These are phyloP conservation scores for Seiridium unicorne DNA, from an alignment of 2,329 filamentous ascomycete species.

Conservation along the genomic window DNA sequence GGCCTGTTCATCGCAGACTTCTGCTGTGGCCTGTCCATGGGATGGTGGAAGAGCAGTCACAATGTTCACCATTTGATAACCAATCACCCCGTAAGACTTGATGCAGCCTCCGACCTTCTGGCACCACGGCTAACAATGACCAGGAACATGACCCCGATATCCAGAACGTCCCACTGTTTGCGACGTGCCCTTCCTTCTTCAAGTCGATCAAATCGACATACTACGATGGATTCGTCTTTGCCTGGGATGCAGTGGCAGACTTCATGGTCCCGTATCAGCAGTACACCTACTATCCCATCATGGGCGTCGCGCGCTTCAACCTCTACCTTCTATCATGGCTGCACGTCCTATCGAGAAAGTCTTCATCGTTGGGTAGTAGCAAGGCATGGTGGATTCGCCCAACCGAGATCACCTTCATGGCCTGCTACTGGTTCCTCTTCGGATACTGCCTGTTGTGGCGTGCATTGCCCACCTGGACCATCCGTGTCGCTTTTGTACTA, in stretches of 20 bases:
- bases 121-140: neutral
- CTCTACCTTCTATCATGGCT: slow-evolving; percentile 67
- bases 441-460: slow-evolving; percentile 65
- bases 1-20: slow-evolving; percentile 64
- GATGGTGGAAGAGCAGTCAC: slow-evolving; percentile 70
- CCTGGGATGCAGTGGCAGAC: slow-evolving; percentile 61
- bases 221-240: slow-evolving; percentile 60
- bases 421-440: slow-evolving; percentile 66
- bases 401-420: slow-evolving; percentile 61
- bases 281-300: slow-evolving; percentile 68
- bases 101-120: neutral
- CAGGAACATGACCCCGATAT: slow-evolving; percentile 58
- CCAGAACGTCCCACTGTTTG: slow-evolving; percentile 69
- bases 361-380: slow-evolving; percentile 51
- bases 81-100: slow-evolving; percentile 49
- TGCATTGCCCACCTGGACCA: slow-evolving; percentile 55
- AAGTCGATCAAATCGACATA: slow-evolving; percentile 61
- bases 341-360: slow-evolving; percentile 57
- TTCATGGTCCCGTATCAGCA: slow-evolving; percentile 60
- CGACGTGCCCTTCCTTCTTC: slow-evolving; percentile 65
- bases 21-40: slow-evolving; percentile 63
- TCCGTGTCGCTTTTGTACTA: slow-evolving; percentile 60
- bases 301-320: slow-evolving; percentile 70
- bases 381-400: slow-evolving; percentile 68
- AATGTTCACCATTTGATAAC: slow-evolving; percentile 68